Evolutionary conservation across 1,284 basidiomycete genomes (phyloP).

Genomic region (Meira nashicola): DNA sequence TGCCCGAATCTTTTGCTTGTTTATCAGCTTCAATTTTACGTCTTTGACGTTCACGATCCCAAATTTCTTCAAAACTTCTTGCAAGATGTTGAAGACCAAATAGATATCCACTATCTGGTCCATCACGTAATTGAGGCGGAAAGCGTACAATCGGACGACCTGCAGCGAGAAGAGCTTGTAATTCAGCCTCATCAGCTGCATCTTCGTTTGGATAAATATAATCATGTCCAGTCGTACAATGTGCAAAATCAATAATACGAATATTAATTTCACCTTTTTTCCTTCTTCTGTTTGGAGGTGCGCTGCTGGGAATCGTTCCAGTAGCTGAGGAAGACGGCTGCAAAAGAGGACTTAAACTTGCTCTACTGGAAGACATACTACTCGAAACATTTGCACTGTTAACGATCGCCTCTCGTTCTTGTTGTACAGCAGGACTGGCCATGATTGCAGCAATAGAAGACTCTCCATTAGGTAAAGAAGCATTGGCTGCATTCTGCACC

Average conservation of each 20-base stretch:
- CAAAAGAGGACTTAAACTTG: constrained; percentile 6
- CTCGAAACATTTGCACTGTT: background rate
- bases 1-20: constrained; percentile 21
- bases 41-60: constrained; percentile 33
- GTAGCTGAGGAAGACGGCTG: constrained; percentile 1
- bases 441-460: background rate
- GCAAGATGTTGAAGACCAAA: constrained; percentile 78
- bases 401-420: background rate
- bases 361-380: constrained; percentile 4
- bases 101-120: constrained; percentile 89
- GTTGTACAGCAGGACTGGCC: constrained; percentile 10
- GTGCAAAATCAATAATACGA: constrained; percentile 96
- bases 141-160: constrained; percentile 57
- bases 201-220: constrained; percentile 62
- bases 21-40: constrained; percentile 15
- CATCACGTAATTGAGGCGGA: constrained; percentile 80
- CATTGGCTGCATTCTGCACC: background rate
- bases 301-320: constrained; percentile 9
- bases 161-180: background rate
- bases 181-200: constrained; percentile 21
- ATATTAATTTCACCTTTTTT: constrained; percentile 86
- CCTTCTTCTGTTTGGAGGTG: constrained; percentile 15
- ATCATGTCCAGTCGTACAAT: constrained; percentile 91
- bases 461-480: background rate
- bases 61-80: constrained; percentile 62